Evolutionary conservation across 805 yeast species (phyloP), one percentile per base, ranked within the genome.

Genomic region (Nadsonia fulvescens): DNA sequence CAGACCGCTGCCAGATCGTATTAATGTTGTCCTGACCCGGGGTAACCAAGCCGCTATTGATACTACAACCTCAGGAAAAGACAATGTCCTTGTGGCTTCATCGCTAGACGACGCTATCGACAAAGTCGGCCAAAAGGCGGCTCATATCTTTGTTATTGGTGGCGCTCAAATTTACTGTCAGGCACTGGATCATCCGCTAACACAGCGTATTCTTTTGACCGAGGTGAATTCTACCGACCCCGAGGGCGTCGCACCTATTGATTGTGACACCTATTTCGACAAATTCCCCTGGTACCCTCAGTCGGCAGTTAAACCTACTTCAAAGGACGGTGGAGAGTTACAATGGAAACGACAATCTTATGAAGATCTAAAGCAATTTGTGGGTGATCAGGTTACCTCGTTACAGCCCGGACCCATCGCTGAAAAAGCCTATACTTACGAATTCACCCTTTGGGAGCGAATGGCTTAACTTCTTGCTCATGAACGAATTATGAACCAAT

Each of bases 81-180:
- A 30, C 1, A 37, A 30, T 5, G 58, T 55, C 6, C 20, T 48
- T 13, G 38, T 43, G 2, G 61, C 64, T 11, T 43, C 50, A 15
- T 58, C 70, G 1, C 38, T 70, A 10, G 49, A 53, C 5, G 48
- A 48, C 1, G 66, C 74, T 0, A 33, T 68, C 6, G 34, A 23
- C 8, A 31, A 33, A 29, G 33, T 32, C 6, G 34, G 33, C 9
- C 27, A 27, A 2, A 14, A 25, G 34, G 40, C 4, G 12, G 75
- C 68, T 25, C 64, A 66, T 24, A 58, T 89, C 1, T 89, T 70
- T 42, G 62, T 89, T 14, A 86, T 89, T 34, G 98, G 98, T 3
- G 98, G 98, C 1, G 89, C 83, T 1, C 83, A 83, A 44, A 56
- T 89, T 6, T 89, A 89, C 51, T 61, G 66, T 27, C 57, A 66